phyloP scores from a whole-genome alignment of 257 asterid genomes.

The Scutellaria minor region DNA sequence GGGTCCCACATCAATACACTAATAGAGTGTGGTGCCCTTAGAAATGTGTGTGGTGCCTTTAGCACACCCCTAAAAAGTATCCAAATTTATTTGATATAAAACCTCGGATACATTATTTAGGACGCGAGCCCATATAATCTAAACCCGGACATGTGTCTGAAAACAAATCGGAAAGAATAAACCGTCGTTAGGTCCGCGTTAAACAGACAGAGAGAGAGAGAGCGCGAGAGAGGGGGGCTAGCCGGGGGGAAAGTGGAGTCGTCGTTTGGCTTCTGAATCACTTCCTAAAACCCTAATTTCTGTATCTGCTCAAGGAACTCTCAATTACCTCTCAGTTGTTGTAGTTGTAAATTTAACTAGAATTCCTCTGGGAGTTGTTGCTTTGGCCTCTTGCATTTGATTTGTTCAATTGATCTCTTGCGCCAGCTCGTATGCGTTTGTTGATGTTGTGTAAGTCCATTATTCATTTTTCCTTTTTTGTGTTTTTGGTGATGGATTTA shows the following conservation, averaged over 20 bases:
- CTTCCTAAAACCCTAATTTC: conserved; percentile 33
- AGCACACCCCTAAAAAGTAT: no score
- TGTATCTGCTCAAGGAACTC: background rate
- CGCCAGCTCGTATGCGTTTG: conserved; percentile 26
- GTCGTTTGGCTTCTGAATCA: conserved; percentile 31
- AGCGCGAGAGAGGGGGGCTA: background rate
- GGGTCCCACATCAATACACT: no score
- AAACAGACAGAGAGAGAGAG: background rate
- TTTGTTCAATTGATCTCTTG: background rate
- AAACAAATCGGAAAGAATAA: conserved; percentile 37
- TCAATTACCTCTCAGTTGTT: conserved; percentile 14
- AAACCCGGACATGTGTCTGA: conserved; percentile 37
- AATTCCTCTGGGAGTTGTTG: background rate
- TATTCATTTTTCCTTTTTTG: background rate
- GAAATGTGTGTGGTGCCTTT: no score
- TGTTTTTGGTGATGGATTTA: conserved; percentile 12
- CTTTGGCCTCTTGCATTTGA: background rate
- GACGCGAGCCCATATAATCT: conserved; percentile 18
- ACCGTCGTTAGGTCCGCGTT: conserved; percentile 38
- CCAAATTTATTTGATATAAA: no score
- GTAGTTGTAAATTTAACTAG: background rate
- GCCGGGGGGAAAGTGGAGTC: conserved; percentile 26
- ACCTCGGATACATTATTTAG: background rate
- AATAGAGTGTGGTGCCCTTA: no score
- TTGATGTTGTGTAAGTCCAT: conserved; percentile 25